Percentiles rank a stretch among this genome's conserved stretches.
phyloP scores from a whole-genome alignment of 108 stramenopile species.

The Mayamaea pseudoterrestris region DNA sequence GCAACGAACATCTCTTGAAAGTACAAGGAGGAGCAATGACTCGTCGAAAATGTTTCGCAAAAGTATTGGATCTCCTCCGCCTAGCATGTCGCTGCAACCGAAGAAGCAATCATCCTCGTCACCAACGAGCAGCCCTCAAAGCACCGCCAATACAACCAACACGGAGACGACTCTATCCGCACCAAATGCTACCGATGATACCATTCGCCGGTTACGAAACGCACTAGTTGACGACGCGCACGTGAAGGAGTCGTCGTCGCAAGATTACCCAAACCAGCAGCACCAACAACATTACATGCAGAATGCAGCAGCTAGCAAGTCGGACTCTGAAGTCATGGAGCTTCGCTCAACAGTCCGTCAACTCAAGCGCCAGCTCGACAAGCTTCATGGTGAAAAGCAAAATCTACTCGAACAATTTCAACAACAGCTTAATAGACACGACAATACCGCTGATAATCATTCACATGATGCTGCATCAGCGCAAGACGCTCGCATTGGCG shows the following conservation, averaged over 20 bases:
- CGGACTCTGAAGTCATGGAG: constrained; percentile 40
- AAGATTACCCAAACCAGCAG: too few species aligned
- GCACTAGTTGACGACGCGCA: constrained; percentile 18
- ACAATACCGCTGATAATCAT: neutral
- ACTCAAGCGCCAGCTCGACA: constrained; percentile 32
- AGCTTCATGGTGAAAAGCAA: constrained; percentile 4
- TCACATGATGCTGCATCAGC: constrained; percentile 3
- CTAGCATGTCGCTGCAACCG: too few species aligned
- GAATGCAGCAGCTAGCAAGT: constrained; percentile 31
- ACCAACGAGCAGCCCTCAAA: neutral
- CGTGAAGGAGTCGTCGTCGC: too few species aligned
- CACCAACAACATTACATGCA: too few species aligned
- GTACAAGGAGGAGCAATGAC: too few species aligned
- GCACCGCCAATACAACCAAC: neutral
- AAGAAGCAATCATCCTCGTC: neutral
- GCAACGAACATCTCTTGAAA: too few species aligned
- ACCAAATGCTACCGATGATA: constrained; percentile 19
- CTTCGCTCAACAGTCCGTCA: constrained; percentile 19
- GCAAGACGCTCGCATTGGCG: neutral
- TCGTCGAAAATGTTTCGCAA: too few species aligned
- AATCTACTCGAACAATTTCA: too few species aligned
- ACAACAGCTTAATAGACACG: neutral
- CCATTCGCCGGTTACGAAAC: constrained; percentile 19
- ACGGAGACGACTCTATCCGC: neutral
- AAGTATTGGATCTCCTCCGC: too few species aligned